Percentiles rank a stretch among this genome's conserved stretches.
These are phyloP conservation scores for Solanum ossicruentum DNA, from an alignment of 257 asterid genomes.

Conservation along the genomic window DNA sequence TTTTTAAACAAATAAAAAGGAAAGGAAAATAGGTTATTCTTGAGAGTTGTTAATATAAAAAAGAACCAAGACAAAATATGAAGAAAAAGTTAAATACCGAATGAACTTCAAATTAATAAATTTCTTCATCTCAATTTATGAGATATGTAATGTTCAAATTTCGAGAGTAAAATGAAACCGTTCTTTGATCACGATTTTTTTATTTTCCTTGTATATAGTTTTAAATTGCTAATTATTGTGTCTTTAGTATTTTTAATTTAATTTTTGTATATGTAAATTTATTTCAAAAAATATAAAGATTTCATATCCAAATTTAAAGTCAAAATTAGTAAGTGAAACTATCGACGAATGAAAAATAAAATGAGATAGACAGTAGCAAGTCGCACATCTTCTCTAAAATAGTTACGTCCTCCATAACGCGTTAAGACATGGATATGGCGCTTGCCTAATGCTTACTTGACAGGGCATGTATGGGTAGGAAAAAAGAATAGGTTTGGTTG, in stretches of 20 bases:
- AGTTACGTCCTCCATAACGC: background rate
- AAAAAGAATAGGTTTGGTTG: background rate
- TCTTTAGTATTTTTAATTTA: background rate
- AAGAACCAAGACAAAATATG: background rate
- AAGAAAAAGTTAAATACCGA: background rate
- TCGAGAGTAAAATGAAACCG: background rate
- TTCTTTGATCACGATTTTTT: background rate
- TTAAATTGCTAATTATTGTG: background rate
- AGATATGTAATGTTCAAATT: background rate
- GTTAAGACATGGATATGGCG: background rate
- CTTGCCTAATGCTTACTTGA: background rate
- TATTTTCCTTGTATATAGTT: too few relatives aligned
- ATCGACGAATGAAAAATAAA: background rate
- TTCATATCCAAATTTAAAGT: background rate
- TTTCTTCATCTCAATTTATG: background rate
- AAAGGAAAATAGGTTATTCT: too few relatives aligned
- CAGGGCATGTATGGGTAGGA: background rate
- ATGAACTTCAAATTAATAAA: background rate
- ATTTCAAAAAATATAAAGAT: background rate
- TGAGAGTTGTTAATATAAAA: background rate
- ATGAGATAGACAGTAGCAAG: background rate
- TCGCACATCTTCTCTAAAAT: too few relatives aligned
- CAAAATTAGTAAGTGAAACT: background rate
- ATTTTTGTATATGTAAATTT: background rate
- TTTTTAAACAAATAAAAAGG: too few relatives aligned